These are phyloP conservation scores for Sphaerosporella brunnea DNA, from an alignment of 495 filamentous ascomycete genomes.

Conservation along the genomic window DNA sequence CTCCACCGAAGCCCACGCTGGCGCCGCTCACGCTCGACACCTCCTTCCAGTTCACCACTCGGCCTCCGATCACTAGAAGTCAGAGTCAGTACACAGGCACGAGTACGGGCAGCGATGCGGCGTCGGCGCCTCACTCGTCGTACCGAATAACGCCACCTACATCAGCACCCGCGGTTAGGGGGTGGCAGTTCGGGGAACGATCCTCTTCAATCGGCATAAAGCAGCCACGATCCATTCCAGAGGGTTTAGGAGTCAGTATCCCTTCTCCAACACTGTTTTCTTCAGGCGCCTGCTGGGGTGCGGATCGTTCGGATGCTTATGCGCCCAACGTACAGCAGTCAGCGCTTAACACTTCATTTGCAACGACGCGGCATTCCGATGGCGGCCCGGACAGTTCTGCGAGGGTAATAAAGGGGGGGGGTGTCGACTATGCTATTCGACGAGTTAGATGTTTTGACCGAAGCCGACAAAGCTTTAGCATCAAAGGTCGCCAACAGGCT, in stretches of 20 bases:
- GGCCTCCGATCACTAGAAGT: no score
- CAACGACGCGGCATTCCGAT: no score
- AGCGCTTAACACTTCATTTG: no score
- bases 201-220: not conserved
- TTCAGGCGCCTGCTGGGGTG: not conserved
- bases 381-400: no score
- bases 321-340: not conserved
- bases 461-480: no score
- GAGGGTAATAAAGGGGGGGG: no score
- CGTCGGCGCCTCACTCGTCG: not conserved
- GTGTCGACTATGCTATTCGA: no score
- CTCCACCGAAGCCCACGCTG: conserved; percentile 25
- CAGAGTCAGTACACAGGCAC: no score
- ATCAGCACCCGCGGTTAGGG: not conserved
- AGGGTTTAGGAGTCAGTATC: conserved; percentile 20
- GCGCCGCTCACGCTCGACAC: conserved; percentile 12
- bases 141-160: not conserved
- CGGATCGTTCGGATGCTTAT: not conserved
- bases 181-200: not conserved
- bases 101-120: no score
- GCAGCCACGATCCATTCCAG: conserved; percentile 9
- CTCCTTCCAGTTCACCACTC: not conserved
- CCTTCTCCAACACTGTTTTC: conserved; percentile 21
- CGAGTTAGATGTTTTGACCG: no score
- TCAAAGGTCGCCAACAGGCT: no score